Conservation (phyloP, 768 basidiomycete genomes). For the Mycena maculata region DNA sequence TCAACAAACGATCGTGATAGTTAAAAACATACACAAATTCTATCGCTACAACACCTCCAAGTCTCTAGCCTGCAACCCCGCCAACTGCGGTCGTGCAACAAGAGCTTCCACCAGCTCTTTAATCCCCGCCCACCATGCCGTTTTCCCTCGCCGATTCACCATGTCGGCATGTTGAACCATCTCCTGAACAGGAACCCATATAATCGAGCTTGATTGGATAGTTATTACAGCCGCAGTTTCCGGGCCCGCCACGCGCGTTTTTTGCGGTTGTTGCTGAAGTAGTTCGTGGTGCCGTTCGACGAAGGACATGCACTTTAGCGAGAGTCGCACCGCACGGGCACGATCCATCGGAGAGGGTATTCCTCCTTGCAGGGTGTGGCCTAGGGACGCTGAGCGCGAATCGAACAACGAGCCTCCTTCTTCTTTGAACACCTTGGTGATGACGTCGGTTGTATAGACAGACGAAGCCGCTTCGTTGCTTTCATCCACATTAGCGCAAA, state of each 20-base stretch:
- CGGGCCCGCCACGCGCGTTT: slow-evolving; percentile 63
- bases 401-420: slow-evolving; percentile 95
- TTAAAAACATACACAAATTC: slow-evolving; percentile 29
- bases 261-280: slow-evolving; percentile 62
- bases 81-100: slow-evolving; percentile 71
- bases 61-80: slow-evolving; percentile 47
- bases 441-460: slow-evolving; percentile 91
- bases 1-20: slow-evolving; percentile 36
- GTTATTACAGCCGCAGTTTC: slow-evolving; percentile 92
- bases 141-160: slow-evolving; percentile 85
- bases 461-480: slow-evolving; percentile 86
- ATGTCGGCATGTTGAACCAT: slow-evolving; percentile 92
- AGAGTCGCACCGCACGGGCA: slow-evolving; percentile 87
- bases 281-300: slow-evolving; percentile 82
- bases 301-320: slow-evolving; percentile 94
- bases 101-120: slow-evolving; percentile 81
- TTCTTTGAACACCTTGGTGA: slow-evolving; percentile 94
- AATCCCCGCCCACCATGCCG: slow-evolving; percentile 80
- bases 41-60: slow-evolving; percentile 35
- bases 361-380: slow-evolving; percentile 97
- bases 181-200: slow-evolving; percentile 87
- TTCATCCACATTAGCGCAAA: slow-evolving; percentile 43
- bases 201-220: slow-evolving; percentile 83
- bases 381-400: slow-evolving; percentile 93
- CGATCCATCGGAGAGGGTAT: slow-evolving; percentile 96